These are phyloP conservation scores for Eucalyptus lansdowneana DNA, from an alignment of 345 rosid species.

Conservation along the genomic window DNA sequence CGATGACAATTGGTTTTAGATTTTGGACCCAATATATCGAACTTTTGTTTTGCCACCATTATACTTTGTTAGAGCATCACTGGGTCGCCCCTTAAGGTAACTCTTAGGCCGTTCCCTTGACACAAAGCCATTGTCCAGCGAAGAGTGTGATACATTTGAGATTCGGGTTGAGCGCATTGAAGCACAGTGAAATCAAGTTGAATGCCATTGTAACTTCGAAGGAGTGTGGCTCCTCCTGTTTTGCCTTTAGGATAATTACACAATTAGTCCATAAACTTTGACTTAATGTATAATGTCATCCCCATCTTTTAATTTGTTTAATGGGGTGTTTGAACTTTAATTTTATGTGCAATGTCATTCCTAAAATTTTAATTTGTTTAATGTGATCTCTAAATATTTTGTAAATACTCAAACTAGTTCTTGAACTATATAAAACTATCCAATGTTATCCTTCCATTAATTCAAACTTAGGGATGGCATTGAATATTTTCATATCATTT, in stretches of 20 bases:
- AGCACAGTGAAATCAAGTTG: neutral
- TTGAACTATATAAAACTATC: no score
- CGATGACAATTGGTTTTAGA: neutral
- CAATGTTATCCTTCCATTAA: no score
- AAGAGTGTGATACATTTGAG: neutral
- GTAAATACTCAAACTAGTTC: no score
- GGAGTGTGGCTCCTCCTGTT: neutral
- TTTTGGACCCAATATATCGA: neutral
- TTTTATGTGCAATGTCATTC: neutral
- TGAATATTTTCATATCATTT: no score
- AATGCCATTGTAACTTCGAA: neutral
- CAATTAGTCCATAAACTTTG: no score
- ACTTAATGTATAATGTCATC: neutral
- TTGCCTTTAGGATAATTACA: neutral
- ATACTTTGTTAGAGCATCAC: neutral
- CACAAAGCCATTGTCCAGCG: neutral
- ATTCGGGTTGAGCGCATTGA: neutral
- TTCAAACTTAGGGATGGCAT: neutral
- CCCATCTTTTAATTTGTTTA: neutral
- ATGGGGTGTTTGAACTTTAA: neutral
- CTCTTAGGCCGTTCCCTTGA: neutral
- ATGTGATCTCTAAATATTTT: fast-evolving
- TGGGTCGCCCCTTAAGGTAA: neutral
- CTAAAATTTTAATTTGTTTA: no score
- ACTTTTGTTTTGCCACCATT: neutral